Evolutionary conservation across 139 green algal species (phyloP).

Genomic region (Asterochloris sp.): DNA sequence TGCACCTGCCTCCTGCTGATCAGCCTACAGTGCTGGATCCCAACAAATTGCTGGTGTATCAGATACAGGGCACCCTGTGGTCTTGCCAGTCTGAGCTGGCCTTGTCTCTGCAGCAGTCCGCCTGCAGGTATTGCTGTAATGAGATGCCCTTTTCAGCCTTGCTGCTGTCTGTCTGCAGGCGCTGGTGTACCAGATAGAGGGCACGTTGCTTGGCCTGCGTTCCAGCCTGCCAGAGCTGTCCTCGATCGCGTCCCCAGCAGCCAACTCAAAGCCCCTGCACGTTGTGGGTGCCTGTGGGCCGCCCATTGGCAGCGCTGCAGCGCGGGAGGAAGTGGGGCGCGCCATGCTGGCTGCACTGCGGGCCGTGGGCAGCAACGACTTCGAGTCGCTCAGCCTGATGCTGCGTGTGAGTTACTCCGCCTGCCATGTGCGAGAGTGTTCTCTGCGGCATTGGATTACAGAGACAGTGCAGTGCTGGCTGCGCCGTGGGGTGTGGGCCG

Average conservation of each 20-base stretch:
- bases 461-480: not conserved
- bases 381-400: conserved; percentile 26
- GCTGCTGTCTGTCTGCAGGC: no score
- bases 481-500: not conserved
- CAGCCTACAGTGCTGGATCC: no score
- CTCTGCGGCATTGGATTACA: not conserved
- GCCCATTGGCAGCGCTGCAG: not conserved
- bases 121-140: no score
- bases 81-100: no score
- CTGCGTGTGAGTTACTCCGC: not conserved
- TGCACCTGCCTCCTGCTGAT: no score
- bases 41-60: no score
- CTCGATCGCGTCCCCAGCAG: not conserved
- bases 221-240: conserved; percentile 36
- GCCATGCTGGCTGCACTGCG: conserved; percentile 6
- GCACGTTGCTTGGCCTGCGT: conserved; percentile 29
- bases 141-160: no score
- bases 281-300: not conserved
- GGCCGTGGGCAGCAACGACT: conserved; percentile 15
- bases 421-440: not conserved
- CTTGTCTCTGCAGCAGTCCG: no score
- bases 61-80: no score
- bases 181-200: conserved; percentile 28
- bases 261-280: not conserved
- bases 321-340: conserved; percentile 1